Percentiles rank a stretch among this genome's conserved stretches.
These are phyloP conservation scores for Exophiala bonariae DNA, from an alignment of 2,329 filamentous ascomycete genomes.

Conservation along the genomic window DNA sequence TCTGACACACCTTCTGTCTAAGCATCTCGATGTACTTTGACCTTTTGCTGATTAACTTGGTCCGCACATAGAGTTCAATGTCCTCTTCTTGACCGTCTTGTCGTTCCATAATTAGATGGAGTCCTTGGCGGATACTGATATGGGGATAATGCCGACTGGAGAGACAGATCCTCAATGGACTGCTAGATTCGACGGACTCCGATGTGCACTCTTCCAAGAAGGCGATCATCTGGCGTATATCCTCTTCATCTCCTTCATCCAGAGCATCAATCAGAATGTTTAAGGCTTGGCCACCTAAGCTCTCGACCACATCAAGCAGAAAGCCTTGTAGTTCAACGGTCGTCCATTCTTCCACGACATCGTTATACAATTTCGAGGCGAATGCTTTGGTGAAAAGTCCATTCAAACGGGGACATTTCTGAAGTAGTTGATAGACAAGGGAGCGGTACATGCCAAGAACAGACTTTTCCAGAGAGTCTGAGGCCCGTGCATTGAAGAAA, in stretches of 20 bases:
- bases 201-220: constrained; percentile 14
- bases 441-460: constrained; percentile 53
- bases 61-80: constrained; percentile 36
- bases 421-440: constrained; percentile 49
- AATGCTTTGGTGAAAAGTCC: constrained; percentile 26
- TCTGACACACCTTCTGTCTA: constrained; percentile 34
- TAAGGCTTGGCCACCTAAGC: constrained; percentile 20
- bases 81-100: constrained; percentile 17
- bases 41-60: constrained; percentile 30
- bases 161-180: constrained; percentile 15
- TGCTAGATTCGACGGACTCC: background rate
- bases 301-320: constrained; percentile 24
- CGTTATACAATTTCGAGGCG: background rate
- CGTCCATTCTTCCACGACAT: constrained; percentile 3
- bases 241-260: constrained; percentile 23
- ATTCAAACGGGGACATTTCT: constrained; percentile 35
- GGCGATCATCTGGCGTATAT: constrained; percentile 19
- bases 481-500: constrained; percentile 52
- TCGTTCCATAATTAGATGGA: constrained; percentile 12
- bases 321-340: constrained; percentile 18
- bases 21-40: constrained; percentile 28
- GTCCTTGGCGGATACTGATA: constrained; percentile 14
- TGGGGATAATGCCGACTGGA: constrained; percentile 24
- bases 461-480: constrained; percentile 44
- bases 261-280: constrained; percentile 25